Conservation (phyloP, 2,329 filamentous ascomycete genomes). For the Rutstroemia sp. region DNA sequence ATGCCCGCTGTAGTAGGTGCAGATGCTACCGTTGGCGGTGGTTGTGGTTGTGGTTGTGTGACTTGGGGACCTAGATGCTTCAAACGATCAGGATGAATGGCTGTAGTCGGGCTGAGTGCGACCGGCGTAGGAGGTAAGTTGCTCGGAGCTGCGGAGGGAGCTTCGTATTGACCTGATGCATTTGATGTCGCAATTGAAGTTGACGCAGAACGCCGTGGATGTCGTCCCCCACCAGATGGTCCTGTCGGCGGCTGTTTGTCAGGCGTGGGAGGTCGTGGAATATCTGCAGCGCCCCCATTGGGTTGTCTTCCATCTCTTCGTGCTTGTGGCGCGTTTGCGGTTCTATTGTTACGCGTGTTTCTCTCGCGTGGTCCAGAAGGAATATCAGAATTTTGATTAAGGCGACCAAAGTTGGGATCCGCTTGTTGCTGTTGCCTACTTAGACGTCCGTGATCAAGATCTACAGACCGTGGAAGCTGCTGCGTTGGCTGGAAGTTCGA, state of each 20-base stretch:
- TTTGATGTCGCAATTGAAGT: conserved; percentile 9
- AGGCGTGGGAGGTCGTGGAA: conserved; percentile 26
- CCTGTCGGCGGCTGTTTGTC: conserved; percentile 30
- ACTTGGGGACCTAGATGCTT: conserved; percentile 37
- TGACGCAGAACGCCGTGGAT: conserved; percentile 18
- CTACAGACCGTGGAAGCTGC: conserved; percentile 32
- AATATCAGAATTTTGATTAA: conserved; percentile 44
- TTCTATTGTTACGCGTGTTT: conserved; percentile 32
- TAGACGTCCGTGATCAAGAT: conserved; percentile 43
- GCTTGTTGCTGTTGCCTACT: conserved; percentile 42
- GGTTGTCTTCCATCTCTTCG: conserved; percentile 18
- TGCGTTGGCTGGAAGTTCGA: conserved; percentile 33
- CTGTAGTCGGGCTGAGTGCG: conserved; percentile 7
- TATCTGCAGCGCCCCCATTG: conserved; percentile 12
- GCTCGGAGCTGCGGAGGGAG: conserved; percentile 13
- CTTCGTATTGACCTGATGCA: conserved; percentile 25
- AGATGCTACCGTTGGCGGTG: conserved; percentile 28
- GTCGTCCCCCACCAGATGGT: conserved; percentile 24
- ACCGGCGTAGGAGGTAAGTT: conserved; percentile 27
- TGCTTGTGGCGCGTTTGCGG: conserved; percentile 12
- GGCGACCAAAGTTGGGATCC: conserved; percentile 55
- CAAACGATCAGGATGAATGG: conserved; percentile 35
- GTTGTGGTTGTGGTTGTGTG: conserved; percentile 26
- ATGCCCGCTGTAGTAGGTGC: conserved; percentile 26
- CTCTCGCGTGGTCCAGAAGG: conserved; percentile 51